Evolutionary conservation across 441 rosid genomes (phyloP), one percentile per base, ranked within the genome.

Genomic region (Erodium trifolium): DNA sequence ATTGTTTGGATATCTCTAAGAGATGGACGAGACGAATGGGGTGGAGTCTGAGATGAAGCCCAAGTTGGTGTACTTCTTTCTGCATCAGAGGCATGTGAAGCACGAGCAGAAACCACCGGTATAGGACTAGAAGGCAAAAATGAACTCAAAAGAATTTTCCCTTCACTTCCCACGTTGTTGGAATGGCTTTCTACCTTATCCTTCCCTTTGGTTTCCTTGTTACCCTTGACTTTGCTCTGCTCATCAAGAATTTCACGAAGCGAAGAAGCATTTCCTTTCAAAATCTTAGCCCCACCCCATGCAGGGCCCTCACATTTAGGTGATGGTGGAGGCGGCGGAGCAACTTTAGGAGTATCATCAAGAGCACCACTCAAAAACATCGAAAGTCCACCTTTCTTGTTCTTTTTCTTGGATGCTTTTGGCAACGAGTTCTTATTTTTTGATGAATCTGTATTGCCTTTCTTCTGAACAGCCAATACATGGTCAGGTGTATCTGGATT

Each of bases 281-380:
- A 75, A 68, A 86, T 73, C 85, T 89, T 92, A 41, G 89, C 95
- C 57, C 98, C 99, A 37, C 98, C 99, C 99, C 99, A 95, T 6
- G 83, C 99, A 71, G 96, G 99, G 63, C 97, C 98, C 82, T 86
- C 96, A 45, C 69, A 82, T 82, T 74, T 90, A 2, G 98, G 91
- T 66, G 82, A 78, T 59, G 81, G 87, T 5, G 90, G 89, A 43
- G 91, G 84, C 6, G 60, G 60, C 1, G 82, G 82, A 51, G 82
- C 72, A 34, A 77, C 85, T 82, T 81, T 85, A 8, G 96, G 88
- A 70, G 71, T 27, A 63, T 89, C 95, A 69, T 95, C 99, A 70
- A 95, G 97, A 74, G 97, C 97, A 79, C 98, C 99, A 64, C 95
- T 95, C 82, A 95, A 73, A 79, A 95, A 95, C 99, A 92, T 82